These are phyloP conservation scores for Coemansia sp. DNA, from an alignment of 192 early-diverging fungal genomes.

Conservation along the genomic window DNA sequence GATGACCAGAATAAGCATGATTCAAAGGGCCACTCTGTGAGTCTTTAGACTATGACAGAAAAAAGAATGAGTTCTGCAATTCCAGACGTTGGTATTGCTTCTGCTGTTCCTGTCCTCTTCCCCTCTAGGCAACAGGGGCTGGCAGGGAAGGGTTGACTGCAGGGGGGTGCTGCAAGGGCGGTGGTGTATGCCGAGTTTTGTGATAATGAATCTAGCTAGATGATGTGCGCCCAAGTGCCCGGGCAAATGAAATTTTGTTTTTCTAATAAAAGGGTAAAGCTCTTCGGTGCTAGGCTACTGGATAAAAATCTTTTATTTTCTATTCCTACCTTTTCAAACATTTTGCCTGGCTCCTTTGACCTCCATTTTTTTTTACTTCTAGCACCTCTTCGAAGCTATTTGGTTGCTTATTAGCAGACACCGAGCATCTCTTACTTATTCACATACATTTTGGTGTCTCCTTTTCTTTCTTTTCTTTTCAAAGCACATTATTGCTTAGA, in stretches of 20 bases:
- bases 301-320: neutral
- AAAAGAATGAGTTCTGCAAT: no score
- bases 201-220: slow-evolving; percentile 44
- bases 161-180: slow-evolving; percentile 15
- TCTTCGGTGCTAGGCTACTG: slow-evolving; percentile 7
- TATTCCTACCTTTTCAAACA: neutral
- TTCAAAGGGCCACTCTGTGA: neutral
- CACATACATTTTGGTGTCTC: neutral
- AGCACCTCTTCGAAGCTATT: neutral
- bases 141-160: slow-evolving; percentile 14
- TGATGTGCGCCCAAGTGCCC: slow-evolving; percentile 27
- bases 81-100: no score
- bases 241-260: slow-evolving; percentile 38
- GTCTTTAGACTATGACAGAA: no score
- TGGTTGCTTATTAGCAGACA: neutral
- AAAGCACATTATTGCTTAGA: neutral
- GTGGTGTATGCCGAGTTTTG: slow-evolving; percentile 24
- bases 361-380: neutral
- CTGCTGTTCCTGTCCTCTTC: no score
- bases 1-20: neutral
- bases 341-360: neutral
- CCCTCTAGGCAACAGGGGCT: neutral
- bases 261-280: slow-evolving; percentile 23
- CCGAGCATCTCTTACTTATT: neutral
- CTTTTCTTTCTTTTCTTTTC: neutral